Evolutionary conservation across 257 asterid species (phyloP).

Genomic region (Solanum okadae): DNA sequence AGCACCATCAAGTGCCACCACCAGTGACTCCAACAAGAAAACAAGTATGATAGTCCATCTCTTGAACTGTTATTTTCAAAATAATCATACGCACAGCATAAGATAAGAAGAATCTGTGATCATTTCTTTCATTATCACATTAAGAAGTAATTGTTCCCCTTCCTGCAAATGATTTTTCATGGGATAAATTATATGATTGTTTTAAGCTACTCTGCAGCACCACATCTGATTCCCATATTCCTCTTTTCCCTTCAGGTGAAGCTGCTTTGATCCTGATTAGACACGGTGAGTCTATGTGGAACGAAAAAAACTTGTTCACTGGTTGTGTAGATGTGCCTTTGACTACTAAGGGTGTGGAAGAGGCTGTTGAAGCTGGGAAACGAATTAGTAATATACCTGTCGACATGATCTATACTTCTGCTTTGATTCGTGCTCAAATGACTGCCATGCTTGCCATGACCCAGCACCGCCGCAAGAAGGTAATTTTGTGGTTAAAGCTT

Average conservation of each 20-base stretch:
- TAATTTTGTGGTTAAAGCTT: slow-evolving; percentile 4
- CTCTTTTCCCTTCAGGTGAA: slow-evolving; percentile 40
- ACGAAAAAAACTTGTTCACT: slow-evolving; percentile 96
- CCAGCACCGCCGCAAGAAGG: slow-evolving; percentile 97
- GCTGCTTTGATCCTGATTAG: slow-evolving; percentile 86
- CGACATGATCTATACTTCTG: slow-evolving; percentile 83
- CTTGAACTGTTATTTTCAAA: neutral
- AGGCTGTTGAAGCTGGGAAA: slow-evolving; percentile 94
- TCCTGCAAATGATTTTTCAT: neutral
- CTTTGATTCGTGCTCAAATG: slow-evolving; percentile 95
- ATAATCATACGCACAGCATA: neutral
- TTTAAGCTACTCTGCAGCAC: neutral
- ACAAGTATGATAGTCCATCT: slow-evolving; percentile 36
- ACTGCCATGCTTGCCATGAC: slow-evolving; percentile 99
- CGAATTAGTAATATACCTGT: slow-evolving; percentile 92
- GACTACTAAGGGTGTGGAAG: slow-evolving; percentile 86
- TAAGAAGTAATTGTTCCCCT: neutral
- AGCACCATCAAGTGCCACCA: slow-evolving; percentile 38
- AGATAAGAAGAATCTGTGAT: neutral
- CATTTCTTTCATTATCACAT: neutral
- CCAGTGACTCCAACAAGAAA: slow-evolving; percentile 56
- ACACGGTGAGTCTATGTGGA: slow-evolving; percentile 99
- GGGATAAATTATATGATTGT: neutral
- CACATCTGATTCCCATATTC: neutral
- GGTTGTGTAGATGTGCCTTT: slow-evolving; percentile 98